Conservation (phyloP, 305 asterid genomes). For the Fraxinus floribunda region DNA sequence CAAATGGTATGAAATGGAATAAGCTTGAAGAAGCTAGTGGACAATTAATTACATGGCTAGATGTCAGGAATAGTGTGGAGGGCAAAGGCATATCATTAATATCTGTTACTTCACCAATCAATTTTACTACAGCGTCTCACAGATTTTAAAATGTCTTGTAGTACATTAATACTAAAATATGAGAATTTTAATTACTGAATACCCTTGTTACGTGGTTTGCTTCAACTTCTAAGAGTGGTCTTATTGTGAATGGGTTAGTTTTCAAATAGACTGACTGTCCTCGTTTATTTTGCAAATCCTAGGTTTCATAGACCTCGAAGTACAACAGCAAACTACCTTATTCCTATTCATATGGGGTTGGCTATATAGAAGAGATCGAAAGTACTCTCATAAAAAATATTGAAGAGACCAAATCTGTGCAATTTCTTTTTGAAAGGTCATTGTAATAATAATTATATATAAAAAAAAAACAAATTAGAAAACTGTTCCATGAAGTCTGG, state of each 20-base stretch:
- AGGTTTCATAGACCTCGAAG: not conserved
- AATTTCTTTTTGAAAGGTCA: not conserved
- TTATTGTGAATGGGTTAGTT: not conserved
- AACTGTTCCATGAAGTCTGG: not conserved
- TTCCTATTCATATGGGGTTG: not conserved
- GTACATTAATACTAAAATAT: not conserved
- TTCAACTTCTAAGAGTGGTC: not conserved
- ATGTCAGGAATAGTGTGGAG: not conserved
- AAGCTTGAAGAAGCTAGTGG: constrained; percentile 12
- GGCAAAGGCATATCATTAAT: not conserved
- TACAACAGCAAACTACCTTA: not conserved
- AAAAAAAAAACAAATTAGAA: not conserved
- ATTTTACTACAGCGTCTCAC: not conserved
- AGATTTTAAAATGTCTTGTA: not conserved
- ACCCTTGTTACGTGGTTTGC: not conserved
- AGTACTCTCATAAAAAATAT: not conserved
- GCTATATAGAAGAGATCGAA: not conserved
- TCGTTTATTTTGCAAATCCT: not conserved
- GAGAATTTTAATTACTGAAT: not conserved
- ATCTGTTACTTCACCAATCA: not conserved
- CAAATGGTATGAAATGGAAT: not conserved
- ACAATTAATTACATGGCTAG: constrained; percentile 11
- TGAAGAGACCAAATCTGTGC: not conserved
- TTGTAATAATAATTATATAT: not conserved
- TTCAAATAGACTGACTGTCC: not conserved